A percentile compares a stretch with the other conserved stretches of the same genome.
phyloP scores from a whole-genome alignment of 108 stramenopile genomes.

The Cyclotella cryptica region DNA sequence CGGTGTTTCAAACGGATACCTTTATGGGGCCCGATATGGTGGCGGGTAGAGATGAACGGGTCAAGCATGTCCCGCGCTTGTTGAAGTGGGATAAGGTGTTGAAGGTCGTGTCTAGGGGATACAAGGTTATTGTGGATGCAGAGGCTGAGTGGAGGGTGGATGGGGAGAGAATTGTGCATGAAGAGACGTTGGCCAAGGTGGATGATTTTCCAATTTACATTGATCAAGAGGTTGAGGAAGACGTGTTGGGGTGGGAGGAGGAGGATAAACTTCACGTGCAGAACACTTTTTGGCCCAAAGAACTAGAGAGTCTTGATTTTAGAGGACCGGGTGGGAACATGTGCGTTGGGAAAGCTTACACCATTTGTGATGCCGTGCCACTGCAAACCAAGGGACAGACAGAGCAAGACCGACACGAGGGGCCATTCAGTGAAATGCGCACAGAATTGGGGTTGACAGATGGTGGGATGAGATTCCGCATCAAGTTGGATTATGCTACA shows the following conservation, averaged over 20 bases:
- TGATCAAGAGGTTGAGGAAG: slow-evolving; percentile 36
- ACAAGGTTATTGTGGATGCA: slow-evolving; percentile 52
- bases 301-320: slow-evolving; percentile 75
- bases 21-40: slow-evolving; percentile 55
- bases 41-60: slow-evolving; percentile 24
- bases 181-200: slow-evolving; percentile 61
- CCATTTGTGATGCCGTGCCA: slow-evolving; percentile 66
- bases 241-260: slow-evolving; percentile 37
- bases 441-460: slow-evolving; percentile 78
- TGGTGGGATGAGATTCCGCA: slow-evolving; percentile 73
- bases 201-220: slow-evolving; percentile 49
- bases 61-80: slow-evolving; percentile 54
- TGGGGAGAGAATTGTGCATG: slow-evolving; percentile 68
- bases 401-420: slow-evolving; percentile 48
- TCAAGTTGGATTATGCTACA: slow-evolving; percentile 82
- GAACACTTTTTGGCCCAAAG: slow-evolving; percentile 61
- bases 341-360: slow-evolving; percentile 88
- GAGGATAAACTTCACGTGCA: slow-evolving; percentile 47
- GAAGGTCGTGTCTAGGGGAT: slow-evolving; percentile 65
- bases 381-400: slow-evolving; percentile 21
- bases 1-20: slow-evolving; percentile 80
- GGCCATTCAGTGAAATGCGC: slow-evolving; percentile 79
- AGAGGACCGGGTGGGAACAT: slow-evolving; percentile 87
- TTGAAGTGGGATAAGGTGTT: slow-evolving; percentile 56
- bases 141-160: slow-evolving; percentile 22